phyloP scores from a whole-genome alignment of 352 stramenopile genomes.

The Phytopythium sindhum region DNA sequence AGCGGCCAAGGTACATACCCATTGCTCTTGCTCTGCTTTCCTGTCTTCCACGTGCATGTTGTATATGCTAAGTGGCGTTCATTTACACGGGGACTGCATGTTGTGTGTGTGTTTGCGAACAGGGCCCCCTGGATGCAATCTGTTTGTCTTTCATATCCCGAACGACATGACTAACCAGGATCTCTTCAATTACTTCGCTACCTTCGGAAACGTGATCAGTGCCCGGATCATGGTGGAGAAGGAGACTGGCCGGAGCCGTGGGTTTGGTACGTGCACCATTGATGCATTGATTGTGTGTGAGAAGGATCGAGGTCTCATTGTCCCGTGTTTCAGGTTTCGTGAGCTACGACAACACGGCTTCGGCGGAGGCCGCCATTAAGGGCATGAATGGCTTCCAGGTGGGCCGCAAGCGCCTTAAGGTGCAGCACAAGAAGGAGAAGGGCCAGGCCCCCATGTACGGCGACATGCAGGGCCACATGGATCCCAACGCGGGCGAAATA shows the following conservation, averaged over 20 bases:
- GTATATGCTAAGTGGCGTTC: conserved; percentile 10
- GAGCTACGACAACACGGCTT: conserved; percentile 92
- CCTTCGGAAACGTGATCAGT: conserved; percentile 95
- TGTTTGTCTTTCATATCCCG: conserved; percentile 98
- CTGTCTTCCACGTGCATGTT: conserved; percentile 13
- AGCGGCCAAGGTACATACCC: conserved; percentile 71
- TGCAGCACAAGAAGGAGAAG: conserved; percentile 95
- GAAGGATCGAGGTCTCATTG: neutral
- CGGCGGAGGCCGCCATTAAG: conserved; percentile 92
- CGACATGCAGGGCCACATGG: conserved; percentile 56
- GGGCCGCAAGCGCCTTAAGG: conserved; percentile 95
- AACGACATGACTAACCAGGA: conserved; percentile 97
- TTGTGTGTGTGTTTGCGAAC: conserved; percentile 28
- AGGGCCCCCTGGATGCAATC: conserved; percentile 94
- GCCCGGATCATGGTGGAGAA: conserved; percentile 97
- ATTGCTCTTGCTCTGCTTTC: conserved; percentile 12
- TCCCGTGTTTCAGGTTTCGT: conserved; percentile 87
- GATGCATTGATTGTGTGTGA: neutral
- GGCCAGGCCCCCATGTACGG: conserved; percentile 59
- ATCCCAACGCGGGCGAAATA: conserved; percentile 46
- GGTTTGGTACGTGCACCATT: conserved; percentile 75
- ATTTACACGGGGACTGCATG: conserved; percentile 12
- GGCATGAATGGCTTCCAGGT: conserved; percentile 96
- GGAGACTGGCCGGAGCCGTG: conserved; percentile 92
- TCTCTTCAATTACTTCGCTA: conserved; percentile 95